Percentiles rank a stretch among this genome's conserved stretches.
Conservation (phyloP, 2,329 filamentous ascomycete genomes). For the Dothistroma pini region DNA sequence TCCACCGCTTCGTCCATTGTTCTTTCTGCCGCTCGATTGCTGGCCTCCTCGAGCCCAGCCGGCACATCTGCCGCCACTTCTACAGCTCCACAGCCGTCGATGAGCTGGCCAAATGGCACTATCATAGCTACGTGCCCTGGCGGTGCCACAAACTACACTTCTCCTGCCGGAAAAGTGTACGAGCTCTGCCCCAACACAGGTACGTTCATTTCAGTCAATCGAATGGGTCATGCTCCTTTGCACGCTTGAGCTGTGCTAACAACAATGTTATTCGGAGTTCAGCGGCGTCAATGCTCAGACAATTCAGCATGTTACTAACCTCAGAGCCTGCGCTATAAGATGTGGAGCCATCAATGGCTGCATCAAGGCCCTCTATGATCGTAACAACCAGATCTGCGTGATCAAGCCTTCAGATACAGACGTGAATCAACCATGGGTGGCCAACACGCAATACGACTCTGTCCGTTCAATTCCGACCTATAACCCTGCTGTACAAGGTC, state of each 20-base stretch:
- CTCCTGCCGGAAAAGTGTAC: not conserved
- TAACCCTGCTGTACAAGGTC: constrained; percentile 6
- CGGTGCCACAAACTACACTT: not conserved
- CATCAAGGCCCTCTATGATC: constrained; percentile 13
- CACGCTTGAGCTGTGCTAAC: not conserved
- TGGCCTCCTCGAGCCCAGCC: not conserved
- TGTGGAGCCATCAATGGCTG: not conserved
- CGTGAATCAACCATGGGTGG: constrained; percentile 1
- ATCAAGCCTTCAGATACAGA: constrained; percentile 10
- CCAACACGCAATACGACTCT: constrained; percentile 7
- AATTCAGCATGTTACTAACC: not conserved
- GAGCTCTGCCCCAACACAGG: not conserved
- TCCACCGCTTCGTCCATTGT: not conserved
- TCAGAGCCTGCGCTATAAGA: not conserved
- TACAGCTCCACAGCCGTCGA: not conserved
- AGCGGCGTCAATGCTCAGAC: not conserved
- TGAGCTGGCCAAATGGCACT: not conserved
- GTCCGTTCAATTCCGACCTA: not conserved
- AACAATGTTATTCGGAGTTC: not conserved
- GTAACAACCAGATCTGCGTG: constrained; percentile 6
- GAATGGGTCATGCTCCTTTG: not conserved
- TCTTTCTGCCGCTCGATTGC: not conserved
- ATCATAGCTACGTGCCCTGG: not conserved
- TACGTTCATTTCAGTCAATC: not conserved
- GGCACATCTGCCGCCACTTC: not conserved